A percentile compares a stretch with the other conserved stretches of the same genome.
These are phyloP conservation scores for Rasamsonia emersonii DNA, from an alignment of 2,329 filamentous ascomycete species.

Conservation along the genomic window DNA sequence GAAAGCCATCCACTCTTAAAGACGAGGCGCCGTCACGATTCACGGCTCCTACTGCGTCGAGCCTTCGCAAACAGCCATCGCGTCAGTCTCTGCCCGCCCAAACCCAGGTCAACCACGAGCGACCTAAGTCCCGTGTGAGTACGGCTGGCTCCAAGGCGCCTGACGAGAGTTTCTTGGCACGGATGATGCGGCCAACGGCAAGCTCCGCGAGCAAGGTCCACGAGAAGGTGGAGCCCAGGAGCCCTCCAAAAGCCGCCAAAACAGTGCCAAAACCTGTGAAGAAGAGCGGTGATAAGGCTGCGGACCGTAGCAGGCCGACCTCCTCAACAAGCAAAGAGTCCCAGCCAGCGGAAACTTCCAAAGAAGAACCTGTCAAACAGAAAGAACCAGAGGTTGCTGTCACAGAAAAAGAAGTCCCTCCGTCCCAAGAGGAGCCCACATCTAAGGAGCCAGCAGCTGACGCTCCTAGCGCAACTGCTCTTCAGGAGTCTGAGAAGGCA, in stretches of 20 bases:
- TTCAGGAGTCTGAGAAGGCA: conserved; percentile 2
- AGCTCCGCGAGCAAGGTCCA: conserved; percentile 42
- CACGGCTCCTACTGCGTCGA: conserved; percentile 15
- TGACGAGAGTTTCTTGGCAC: conserved; percentile 40
- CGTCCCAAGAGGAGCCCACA: no score
- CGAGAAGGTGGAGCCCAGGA: conserved; percentile 36
- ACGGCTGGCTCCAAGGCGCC: conserved; percentile 24
- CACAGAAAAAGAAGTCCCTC: neutral
- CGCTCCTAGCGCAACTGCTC: neutral
- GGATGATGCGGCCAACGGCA: conserved; percentile 45
- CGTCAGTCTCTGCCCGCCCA: conserved; percentile 23
- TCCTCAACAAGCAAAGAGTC: conserved; percentile 13
- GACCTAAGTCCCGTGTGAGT: conserved; percentile 35
- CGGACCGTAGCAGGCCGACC: conserved; percentile 11
- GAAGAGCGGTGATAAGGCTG: conserved; percentile 16
- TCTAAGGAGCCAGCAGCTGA: conserved; percentile 3
- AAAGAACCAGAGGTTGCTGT: conserved; percentile 5
- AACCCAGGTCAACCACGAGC: conserved; percentile 22
- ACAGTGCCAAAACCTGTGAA: conserved; percentile 14
- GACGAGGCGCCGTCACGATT: conserved; percentile 16
- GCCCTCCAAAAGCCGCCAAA: conserved; percentile 24
- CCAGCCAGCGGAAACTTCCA: conserved; percentile 9
- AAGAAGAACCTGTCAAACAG: conserved; percentile 10
- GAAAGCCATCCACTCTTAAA: conserved; percentile 30
- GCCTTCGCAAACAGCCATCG: conserved; percentile 22